A percentile compares a stretch with the other conserved stretches of the same genome.
These are phyloP conservation scores for Agaricus bisporus DNA, from an alignment of 768 basidiomycete species.

Conservation along the genomic window DNA sequence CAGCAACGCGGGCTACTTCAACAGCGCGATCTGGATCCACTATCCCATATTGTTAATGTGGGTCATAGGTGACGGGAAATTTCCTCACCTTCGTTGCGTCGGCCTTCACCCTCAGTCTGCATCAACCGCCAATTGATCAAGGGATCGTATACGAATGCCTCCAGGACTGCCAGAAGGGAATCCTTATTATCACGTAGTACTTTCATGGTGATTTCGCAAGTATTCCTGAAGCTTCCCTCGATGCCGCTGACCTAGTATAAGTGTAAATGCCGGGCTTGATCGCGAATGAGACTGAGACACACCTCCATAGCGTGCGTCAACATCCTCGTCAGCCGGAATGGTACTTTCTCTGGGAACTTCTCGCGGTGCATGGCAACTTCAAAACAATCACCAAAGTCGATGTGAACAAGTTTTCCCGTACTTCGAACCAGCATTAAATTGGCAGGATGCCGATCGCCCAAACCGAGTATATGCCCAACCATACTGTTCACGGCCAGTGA, in stretches of 20 bases:
- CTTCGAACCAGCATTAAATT: slow-evolving; percentile 89
- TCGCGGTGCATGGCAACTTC: slow-evolving; percentile 97
- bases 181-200: slow-evolving; percentile 97
- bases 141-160: slow-evolving; percentile 98
- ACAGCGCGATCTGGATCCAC: slow-evolving; percentile 47
- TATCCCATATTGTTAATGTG: slow-evolving; percentile 31
- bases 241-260: slow-evolving; percentile 83
- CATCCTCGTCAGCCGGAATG: slow-evolving; percentile 97
- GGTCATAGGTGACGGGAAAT: slow-evolving; percentile 4
- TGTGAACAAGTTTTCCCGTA: slow-evolving; percentile 94
- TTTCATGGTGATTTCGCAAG: slow-evolving; percentile 96
- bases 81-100: slow-evolving; percentile 57
- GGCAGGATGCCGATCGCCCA: slow-evolving; percentile 97
- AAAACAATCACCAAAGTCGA: slow-evolving; percentile 97
- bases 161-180: slow-evolving; percentile 97
- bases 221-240: slow-evolving; percentile 92
- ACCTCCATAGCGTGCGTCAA: slow-evolving; percentile 99
- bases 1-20: slow-evolving; percentile 61
- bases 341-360: slow-evolving; percentile 98
- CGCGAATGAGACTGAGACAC: slow-evolving; percentile 14
- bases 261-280: slow-evolving; percentile 10
- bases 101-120: slow-evolving; percentile 72
- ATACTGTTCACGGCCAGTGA: slow-evolving; percentile 96
- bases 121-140: slow-evolving; percentile 95
- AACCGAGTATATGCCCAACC: slow-evolving; percentile 95